Evolutionary conservation across 2,329 filamentous ascomycete species (phyloP).

Genomic region (Stenocarpella maydis): DNA sequence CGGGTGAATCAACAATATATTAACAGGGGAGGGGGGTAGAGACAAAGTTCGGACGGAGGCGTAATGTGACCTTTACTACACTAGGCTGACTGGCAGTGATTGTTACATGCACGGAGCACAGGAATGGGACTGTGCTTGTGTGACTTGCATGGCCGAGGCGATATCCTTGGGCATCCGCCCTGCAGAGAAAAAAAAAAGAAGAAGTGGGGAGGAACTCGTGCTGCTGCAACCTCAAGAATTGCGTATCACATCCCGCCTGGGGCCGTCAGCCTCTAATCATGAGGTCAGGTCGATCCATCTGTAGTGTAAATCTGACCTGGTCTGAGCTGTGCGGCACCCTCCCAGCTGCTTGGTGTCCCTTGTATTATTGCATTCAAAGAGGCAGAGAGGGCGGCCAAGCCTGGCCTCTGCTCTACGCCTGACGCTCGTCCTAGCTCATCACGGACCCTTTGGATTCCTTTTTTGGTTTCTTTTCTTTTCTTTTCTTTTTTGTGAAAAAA

Average conservation of each 20-base stretch:
- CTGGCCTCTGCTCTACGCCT: neutral
- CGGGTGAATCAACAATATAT: neutral
- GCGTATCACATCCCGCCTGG: conserved; percentile 15
- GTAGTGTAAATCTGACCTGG: neutral
- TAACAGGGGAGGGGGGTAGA: conserved; percentile 18
- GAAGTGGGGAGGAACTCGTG: conserved; percentile 16
- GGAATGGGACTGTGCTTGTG: neutral
- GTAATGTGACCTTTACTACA: neutral
- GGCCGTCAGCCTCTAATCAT: conserved; percentile 17
- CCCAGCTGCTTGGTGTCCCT: neutral
- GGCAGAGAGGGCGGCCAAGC: neutral
- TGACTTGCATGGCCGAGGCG: conserved; percentile 1
- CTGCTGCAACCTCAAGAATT: conserved; percentile 14
- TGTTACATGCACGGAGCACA: neutral
- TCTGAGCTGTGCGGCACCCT: conserved; percentile 15
- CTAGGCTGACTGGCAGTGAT: neutral
- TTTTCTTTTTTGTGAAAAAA: too few relatives aligned
- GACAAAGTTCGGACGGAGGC: conserved; percentile 25
- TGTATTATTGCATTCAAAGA: conserved; percentile 11
- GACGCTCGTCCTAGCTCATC: conserved; percentile 4
- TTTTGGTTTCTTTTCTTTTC: neutral
- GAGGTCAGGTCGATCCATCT: conserved; percentile 14
- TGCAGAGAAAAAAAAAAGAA: conserved; percentile 11
- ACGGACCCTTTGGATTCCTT: too few relatives aligned
- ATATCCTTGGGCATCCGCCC: conserved; percentile 29